Percentiles rank a stretch among this genome's conserved stretches.
These are phyloP conservation scores for Isatis lusitanica DNA, from an alignment of 441 rosid genomes.

Conservation along the genomic window DNA sequence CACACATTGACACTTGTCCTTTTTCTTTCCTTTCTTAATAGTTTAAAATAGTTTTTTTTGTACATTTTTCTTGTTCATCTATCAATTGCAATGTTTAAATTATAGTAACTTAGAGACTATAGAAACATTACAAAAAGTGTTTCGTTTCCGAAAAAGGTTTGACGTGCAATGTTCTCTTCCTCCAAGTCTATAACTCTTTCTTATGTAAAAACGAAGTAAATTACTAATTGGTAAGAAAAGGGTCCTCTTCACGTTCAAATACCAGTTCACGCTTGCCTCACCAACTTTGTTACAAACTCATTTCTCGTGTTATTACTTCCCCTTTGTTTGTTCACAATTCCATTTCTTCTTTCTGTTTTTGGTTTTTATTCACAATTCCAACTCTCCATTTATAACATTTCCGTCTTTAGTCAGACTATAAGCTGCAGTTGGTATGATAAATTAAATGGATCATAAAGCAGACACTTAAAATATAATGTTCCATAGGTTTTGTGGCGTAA, in stretches of 20 bases:
- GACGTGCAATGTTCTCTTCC: constrained; percentile 3
- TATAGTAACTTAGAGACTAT: background rate
- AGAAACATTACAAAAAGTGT: constrained; percentile 10
- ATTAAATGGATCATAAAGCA: background rate
- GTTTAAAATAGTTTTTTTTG: background rate
- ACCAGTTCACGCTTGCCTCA: constrained; percentile 2
- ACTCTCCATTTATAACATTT: background rate
- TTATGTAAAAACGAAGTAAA: background rate
- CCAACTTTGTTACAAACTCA: constrained; percentile 4
- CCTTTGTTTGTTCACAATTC: background rate
- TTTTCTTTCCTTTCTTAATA: background rate
- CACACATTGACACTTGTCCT: background rate
- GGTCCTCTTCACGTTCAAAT: constrained; percentile 15
- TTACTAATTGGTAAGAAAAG: background rate
- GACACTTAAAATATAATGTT: background rate
- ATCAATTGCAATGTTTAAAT: constrained; percentile 1
- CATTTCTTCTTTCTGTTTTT: background rate
- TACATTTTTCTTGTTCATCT: constrained; percentile 23
- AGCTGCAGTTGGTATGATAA: background rate
- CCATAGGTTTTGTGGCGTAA: background rate
- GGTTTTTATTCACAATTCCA: background rate
- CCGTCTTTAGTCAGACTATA: background rate
- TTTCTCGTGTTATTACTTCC: background rate
- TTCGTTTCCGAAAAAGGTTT: background rate
- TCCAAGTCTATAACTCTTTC: background rate